phyloP scores from a whole-genome alignment of 257 asterid species.

The Solanum sejunctum region DNA sequence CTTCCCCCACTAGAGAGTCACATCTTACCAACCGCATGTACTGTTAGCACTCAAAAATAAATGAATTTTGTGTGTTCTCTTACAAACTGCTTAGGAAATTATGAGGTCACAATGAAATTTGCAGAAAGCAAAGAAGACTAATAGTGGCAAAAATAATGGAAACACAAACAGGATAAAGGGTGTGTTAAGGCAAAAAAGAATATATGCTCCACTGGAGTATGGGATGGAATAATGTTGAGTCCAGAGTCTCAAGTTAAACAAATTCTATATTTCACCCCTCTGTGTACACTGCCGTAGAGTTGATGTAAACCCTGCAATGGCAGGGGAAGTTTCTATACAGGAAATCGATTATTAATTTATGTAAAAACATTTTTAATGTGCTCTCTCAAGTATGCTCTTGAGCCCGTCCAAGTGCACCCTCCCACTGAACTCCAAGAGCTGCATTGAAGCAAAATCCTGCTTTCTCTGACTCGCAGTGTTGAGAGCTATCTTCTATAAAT shows the following conservation, averaged over 20 bases:
- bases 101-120: not conserved
- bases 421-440: constrained; percentile 14
- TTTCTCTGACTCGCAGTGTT: not conserved
- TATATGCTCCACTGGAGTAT: not conserved
- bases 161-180: not conserved
- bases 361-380: not conserved
- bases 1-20: not conserved
- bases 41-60: not conserved
- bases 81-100: not conserved
- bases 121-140: not conserved
- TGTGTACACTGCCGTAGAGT: constrained; percentile 28
- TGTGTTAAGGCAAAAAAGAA: not conserved
- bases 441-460: constrained; percentile 19
- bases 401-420: not conserved
- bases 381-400: constrained; percentile 1
- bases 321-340: constrained; percentile 58
- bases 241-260: constrained; percentile 7
- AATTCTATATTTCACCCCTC: constrained; percentile 31
- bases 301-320: constrained; percentile 27
- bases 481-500: constrained; percentile 8
- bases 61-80: not conserved
- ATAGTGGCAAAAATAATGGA: not conserved
- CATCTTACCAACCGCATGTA: not conserved
- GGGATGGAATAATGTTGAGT: not conserved
- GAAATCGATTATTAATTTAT: constrained; percentile 32